Base-by-base conservation (phyloP, 2,329 filamentous ascomycete genomes). In the Emergomyces pasteurianus region DNA sequence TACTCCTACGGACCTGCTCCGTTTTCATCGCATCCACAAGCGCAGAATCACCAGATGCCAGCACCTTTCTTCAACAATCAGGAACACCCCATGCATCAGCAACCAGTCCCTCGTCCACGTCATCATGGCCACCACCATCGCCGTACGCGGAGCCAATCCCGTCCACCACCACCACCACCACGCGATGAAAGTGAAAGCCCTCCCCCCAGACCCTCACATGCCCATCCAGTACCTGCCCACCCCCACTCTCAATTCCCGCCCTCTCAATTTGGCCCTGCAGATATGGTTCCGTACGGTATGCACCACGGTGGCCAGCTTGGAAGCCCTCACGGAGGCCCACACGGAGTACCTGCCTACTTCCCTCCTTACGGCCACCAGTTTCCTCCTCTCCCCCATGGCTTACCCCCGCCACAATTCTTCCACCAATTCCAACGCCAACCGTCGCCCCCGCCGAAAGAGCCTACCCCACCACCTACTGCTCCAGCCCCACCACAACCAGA, bases 201-300 rank as follows among this genome's bases (percentile, higher is more conserved):
- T 21, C 69, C 69, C 14, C 58, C 67, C 23, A 71, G 73, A 50
- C 71, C 68, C 49, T 60, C 66, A n/a, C 63, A 73, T 47, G 61
- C 67, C 8, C 72, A 71, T 59, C 62, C 65, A 23, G 21, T 46
- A 23, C 40, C 36, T n/a, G 61, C 67, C n/a, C 64, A 65, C 40
- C 60, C 69, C 54, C 34, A 59, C 16, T 56, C 63, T 26, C 61
- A 58, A 54, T 42, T 61, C 18, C 42, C 71, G 26, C 62, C 70
- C 31, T 31, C 54, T 31, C 69, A 68, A 2, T 75, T 68, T 62
- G 67, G 65, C 16, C 64, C 68, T 4, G 71, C 74, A 23, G 75
- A 77, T 26, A 64, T 78, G 55, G 68, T 77, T 53, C 71, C 72
- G 18, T 78, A 74, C 61, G 68, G 68, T 40, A 67, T 66, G 9